A percentile compares a stretch with the other conserved stretches of the same genome.
Evolutionary conservation across 495 filamentous ascomycete genomes (phyloP).

Genomic region (Penicillium daleae): DNA sequence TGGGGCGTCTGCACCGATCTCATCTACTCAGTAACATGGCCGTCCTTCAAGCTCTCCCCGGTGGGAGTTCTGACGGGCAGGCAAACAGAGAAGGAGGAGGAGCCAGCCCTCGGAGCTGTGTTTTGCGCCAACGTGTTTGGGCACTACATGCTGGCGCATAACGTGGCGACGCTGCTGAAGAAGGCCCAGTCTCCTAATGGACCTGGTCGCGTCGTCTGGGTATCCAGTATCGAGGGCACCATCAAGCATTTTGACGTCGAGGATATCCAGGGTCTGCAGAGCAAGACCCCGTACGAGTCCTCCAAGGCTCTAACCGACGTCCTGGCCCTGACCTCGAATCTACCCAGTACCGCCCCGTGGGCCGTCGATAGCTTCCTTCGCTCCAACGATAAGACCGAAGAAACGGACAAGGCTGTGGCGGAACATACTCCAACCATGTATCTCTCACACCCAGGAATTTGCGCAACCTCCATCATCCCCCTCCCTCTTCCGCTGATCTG

Average conservation of each 20-base stretch:
- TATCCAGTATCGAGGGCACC: slow-evolving; percentile 75
- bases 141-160: slow-evolving; percentile 88
- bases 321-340: slow-evolving; percentile 71
- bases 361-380: slow-evolving; percentile 54
- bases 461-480: slow-evolving; percentile 76
- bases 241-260: slow-evolving; percentile 56
- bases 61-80: slow-evolving; percentile 57
- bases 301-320: slow-evolving; percentile 87
- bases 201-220: slow-evolving; percentile 78
- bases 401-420: slow-evolving; percentile 8
- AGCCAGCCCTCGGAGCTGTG: slow-evolving; percentile 71
- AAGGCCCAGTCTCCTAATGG: slow-evolving; percentile 45
- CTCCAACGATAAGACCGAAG: slow-evolving; percentile 22
- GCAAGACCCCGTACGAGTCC: slow-evolving; percentile 71
- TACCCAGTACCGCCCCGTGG: slow-evolving; percentile 64
- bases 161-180: slow-evolving; percentile 71
- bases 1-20: slow-evolving; percentile 67
- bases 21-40: slow-evolving; percentile 73
- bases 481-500: slow-evolving; percentile 66
- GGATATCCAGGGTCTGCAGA: slow-evolving; percentile 77
- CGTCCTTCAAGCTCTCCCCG: slow-evolving; percentile 69
- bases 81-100: slow-evolving; percentile 36
- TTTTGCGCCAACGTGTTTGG: slow-evolving; percentile 95
- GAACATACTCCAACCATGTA: slow-evolving; percentile 62
- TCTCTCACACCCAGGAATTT: slow-evolving; percentile 85